These are phyloP conservation scores for Medicago lupulina DNA, from an alignment of 306 rosid genomes.

Conservation along the genomic window DNA sequence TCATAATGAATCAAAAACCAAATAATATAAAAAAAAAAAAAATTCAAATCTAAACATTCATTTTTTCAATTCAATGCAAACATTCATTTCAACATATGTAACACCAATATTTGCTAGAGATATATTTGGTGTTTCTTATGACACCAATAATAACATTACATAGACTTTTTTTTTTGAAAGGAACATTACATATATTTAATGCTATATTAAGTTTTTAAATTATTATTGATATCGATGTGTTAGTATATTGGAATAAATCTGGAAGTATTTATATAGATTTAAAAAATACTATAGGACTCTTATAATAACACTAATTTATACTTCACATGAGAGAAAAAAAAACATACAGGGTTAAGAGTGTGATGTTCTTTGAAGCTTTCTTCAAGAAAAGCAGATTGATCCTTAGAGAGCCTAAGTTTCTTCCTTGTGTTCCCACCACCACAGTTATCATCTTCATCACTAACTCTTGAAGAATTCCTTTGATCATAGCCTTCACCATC, in stretches of 20 bases:
- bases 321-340: background rate
- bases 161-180: no score
- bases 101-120: no score
- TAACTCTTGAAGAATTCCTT: constrained; percentile 71
- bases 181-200: no score
- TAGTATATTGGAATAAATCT: no score
- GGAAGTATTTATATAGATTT: no score
- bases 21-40: background rate
- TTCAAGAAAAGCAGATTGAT: constrained; percentile 96
- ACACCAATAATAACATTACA: no score
- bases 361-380: constrained; percentile 92
- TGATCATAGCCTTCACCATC: constrained; percentile 63
- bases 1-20: background rate
- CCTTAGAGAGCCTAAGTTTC: constrained; percentile 91
- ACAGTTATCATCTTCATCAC: constrained; percentile 79
- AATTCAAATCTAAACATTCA: no score
- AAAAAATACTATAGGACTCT: no score
- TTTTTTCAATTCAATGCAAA: background rate
- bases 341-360: constrained; percentile 85
- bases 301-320: background rate
- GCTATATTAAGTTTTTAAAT: no score
- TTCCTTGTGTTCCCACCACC: constrained; percentile 59
- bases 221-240: no score
- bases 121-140: no score
- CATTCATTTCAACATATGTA: background rate